These are phyloP conservation scores for Gryganskiella cystojenkinii DNA, from an alignment of 192 early-diverging fungal species.

Conservation along the genomic window DNA sequence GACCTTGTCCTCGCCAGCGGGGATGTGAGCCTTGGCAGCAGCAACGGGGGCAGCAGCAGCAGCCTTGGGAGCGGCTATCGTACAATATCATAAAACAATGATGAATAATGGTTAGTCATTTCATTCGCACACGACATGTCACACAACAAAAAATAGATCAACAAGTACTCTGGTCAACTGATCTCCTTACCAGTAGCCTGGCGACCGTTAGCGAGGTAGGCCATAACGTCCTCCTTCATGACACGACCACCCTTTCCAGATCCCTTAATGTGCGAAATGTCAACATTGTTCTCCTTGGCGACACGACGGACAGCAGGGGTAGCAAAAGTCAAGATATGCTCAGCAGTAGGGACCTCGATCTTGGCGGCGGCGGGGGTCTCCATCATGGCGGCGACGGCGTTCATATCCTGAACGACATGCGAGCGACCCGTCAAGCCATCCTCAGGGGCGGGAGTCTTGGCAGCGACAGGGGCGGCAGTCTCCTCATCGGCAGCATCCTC, in stretches of 20 bases:
- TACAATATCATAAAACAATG: neutral
- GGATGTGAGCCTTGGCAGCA: slow-evolving; percentile 29
- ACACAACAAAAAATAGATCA: neutral
- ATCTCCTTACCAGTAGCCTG: slow-evolving; percentile 27
- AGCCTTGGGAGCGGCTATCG: slow-evolving; percentile 31
- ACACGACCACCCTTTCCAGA: slow-evolving; percentile 88
- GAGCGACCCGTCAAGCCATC: slow-evolving; percentile 34
- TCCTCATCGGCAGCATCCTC: slow-evolving; percentile 50
- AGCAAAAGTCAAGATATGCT: slow-evolving; percentile 63
- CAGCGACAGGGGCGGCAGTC: slow-evolving; percentile 18
- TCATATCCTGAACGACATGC: slow-evolving; percentile 40
- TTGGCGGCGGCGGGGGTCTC: slow-evolving; percentile 7
- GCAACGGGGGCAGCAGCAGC: slow-evolving; percentile 29
- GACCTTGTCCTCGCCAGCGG: slow-evolving; percentile 63
- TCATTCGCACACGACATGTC: neutral
- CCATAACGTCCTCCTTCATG: slow-evolving; percentile 92
- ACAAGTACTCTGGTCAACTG: too few relatives aligned
- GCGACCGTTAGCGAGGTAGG: slow-evolving; percentile 56
- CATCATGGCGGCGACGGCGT: slow-evolving; percentile 48
- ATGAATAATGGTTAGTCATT: neutral
- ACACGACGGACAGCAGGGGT: slow-evolving; percentile 92
- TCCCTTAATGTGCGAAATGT: slow-evolving; percentile 77
- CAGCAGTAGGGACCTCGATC: slow-evolving; percentile 29
- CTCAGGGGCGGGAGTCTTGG: slow-evolving; percentile 12
- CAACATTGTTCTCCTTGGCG: slow-evolving; percentile 82